phyloP scores from a whole-genome alignment of 1,139 yeast species.

The Fermentozyma sake region DNA sequence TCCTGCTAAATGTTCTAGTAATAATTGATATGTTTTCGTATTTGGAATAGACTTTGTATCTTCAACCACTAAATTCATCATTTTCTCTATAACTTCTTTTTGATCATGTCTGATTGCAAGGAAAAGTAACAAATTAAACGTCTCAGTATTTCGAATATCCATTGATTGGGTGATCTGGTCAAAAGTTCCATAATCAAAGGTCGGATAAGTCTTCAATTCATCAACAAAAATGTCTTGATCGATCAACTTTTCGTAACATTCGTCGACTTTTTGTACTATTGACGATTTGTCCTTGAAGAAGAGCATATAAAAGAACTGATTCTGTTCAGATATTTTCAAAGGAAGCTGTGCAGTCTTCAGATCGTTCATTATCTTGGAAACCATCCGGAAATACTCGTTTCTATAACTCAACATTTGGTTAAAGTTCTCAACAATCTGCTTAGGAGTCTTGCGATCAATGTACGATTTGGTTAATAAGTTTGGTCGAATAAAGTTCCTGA shows the following conservation, averaged over 20 bases:
- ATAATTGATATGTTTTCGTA: conserved; percentile 5
- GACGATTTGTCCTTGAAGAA: conserved; percentile 28
- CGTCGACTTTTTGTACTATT: conserved; percentile 12
- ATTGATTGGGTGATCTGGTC: too few species aligned
- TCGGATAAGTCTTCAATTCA: too few species aligned
- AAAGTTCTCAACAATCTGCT: conserved; percentile 7
- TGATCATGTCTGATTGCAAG: conserved; percentile 24
- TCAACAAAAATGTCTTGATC: too few species aligned
- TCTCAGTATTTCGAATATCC: too few species aligned
- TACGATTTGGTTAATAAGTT: conserved; percentile 13
- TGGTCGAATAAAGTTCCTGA: conserved; percentile 20
- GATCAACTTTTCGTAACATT: too few species aligned
- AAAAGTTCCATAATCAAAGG: too few species aligned
- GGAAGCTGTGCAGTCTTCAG: conserved; percentile 22
- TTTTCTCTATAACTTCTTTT: conserved; percentile 7
- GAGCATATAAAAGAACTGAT: conserved; percentile 22
- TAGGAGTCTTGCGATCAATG: conserved; percentile 4
- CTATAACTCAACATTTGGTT: conserved; percentile 17
- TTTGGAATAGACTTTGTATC: too few species aligned
- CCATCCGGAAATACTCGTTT: conserved; percentile 16
- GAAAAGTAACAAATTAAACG: conserved; percentile 23
- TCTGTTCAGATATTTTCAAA: conserved; percentile 28
- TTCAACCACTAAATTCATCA: conserved; percentile 9
- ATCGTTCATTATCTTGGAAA: conserved; percentile 25
- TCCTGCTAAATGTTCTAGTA: too few species aligned